Evolutionary conservation across 352 stramenopile species (phyloP), one percentile per base, ranked within the genome.

Genomic region (Phytophthora quininea): DNA sequence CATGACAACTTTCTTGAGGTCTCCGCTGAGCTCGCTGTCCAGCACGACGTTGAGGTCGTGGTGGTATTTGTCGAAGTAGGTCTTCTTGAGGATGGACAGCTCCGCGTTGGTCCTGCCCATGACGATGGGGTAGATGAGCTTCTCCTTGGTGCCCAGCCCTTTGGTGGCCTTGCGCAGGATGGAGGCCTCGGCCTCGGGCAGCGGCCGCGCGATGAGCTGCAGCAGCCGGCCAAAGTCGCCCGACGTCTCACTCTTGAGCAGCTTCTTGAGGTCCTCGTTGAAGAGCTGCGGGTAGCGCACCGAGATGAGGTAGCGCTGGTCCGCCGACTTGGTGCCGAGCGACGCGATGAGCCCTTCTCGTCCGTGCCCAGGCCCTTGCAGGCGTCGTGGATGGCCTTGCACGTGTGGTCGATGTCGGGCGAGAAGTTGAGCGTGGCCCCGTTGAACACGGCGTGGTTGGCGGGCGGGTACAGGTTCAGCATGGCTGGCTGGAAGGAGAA

Each of bases 71-170:
- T 90, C 78, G 55, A 83, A 92, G 72, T 81, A 94, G 0, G 86
- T 88, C 71, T 91, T 90, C 73, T 92, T 92, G 51, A 94, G 77
- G 62, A 94, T 91, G 62, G 72, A 72, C 49, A 94, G 79, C 63
- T 94, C 86, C 9, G 68, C 69, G 62, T 91, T 90, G 2, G 86
- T 91, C 61, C 86, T 79, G 31, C 83, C 83, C 37, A 90, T 80
- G 32, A 90, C 60, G 12, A 86, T 71, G 14, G 82, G 86, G 71
- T 84, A 92, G 60, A 92, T 86, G 48, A 87, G 73, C 51, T 87
- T 85, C 60, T 94, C 86, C 14, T 70, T 76, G n/a, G 86, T 94
- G 64, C 86, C 86, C 0, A 69, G 9, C 9, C 86, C 86, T 70
- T 91, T 89, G 63, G 84, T 92, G 48, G 86, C 84, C 19, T 84